These are phyloP conservation scores for Mesembryanthemum crystallinum DNA, from an alignment of 148 eudicot species.

Conservation along the genomic window DNA sequence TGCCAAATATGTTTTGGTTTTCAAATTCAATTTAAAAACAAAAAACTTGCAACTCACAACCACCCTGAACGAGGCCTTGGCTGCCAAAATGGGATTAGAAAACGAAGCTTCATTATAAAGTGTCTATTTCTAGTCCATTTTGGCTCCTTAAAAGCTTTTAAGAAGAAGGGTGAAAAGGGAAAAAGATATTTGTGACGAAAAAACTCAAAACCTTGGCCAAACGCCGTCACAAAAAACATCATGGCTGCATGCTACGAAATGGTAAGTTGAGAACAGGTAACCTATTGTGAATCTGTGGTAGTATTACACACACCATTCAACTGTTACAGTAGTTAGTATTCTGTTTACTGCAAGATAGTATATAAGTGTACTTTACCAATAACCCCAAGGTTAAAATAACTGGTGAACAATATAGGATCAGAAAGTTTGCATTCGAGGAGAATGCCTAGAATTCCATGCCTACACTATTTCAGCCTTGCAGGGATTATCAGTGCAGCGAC, in stretches of 20 bases:
- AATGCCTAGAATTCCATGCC: background rate
- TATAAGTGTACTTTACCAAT: background rate
- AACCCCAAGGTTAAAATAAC: background rate
- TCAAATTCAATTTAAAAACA: too few relatives aligned
- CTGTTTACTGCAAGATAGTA: background rate
- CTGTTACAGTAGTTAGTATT: background rate
- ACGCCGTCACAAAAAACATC: background rate
- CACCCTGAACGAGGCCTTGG: too few relatives aligned
- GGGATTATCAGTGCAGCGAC: conserved; percentile 68
- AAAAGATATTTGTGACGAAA: too few relatives aligned
- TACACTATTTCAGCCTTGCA: conserved; percentile 56
- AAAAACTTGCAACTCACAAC: too few relatives aligned
- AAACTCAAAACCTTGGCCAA: too few relatives aligned
- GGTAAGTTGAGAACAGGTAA: background rate
- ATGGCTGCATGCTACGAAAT: background rate
- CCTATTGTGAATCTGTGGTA: background rate
- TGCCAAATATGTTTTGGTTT: too few relatives aligned
- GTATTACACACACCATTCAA: background rate
- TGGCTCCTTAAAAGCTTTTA: too few relatives aligned
- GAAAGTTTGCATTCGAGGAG: background rate
- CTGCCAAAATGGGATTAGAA: too few relatives aligned
- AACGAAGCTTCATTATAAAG: too few relatives aligned
- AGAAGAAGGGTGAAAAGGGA: too few relatives aligned
- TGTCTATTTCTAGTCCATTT: too few relatives aligned
- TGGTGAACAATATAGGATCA: background rate